These are phyloP conservation scores for Silene conica DNA, from an alignment of 148 eudicot genomes.

Conservation along the genomic window DNA sequence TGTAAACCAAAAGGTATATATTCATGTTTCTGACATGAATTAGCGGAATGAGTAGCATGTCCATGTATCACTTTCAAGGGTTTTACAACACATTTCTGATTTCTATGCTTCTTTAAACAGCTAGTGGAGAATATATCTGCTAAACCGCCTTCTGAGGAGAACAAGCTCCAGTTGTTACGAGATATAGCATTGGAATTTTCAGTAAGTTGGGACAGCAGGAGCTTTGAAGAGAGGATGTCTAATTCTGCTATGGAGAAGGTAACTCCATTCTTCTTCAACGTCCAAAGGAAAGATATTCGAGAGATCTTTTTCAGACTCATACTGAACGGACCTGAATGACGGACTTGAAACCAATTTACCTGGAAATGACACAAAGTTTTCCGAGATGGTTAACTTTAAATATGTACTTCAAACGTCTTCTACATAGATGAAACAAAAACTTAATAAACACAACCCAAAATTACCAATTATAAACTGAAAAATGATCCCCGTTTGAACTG, in stretches of 20 bases:
- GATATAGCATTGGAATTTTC: conserved; percentile 79
- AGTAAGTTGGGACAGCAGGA: conserved; percentile 69
- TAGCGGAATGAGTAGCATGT: neutral
- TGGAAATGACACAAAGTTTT: neutral
- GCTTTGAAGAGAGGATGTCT: conserved; percentile 67
- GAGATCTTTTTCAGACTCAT: neutral
- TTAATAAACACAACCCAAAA: neutral
- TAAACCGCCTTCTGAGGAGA: conserved; percentile 56
- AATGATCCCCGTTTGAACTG: neutral
- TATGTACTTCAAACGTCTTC: too few species aligned
- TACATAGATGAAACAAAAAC: too few species aligned
- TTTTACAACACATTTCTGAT: conserved; percentile 24
- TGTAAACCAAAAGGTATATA: conserved; percentile 66
- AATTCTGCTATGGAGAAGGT: conserved; percentile 52
- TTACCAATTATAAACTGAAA: neutral
- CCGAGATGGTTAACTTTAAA: neutral
- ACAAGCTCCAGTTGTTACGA: conserved; percentile 64
- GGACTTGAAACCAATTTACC: neutral
- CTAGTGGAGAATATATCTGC: conserved; percentile 63
- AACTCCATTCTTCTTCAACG: conserved; percentile 1
- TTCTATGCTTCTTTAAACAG: conserved; percentile 36
- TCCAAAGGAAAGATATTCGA: neutral
- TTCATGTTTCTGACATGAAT: conserved; percentile 3
- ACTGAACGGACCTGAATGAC: neutral
- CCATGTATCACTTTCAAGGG: neutral